Percentiles rank a stretch among this genome's conserved stretches.
These are phyloP conservation scores for Trichoderma hamatum DNA, from an alignment of 2,329 filamentous ascomycete genomes.

Conservation along the genomic window DNA sequence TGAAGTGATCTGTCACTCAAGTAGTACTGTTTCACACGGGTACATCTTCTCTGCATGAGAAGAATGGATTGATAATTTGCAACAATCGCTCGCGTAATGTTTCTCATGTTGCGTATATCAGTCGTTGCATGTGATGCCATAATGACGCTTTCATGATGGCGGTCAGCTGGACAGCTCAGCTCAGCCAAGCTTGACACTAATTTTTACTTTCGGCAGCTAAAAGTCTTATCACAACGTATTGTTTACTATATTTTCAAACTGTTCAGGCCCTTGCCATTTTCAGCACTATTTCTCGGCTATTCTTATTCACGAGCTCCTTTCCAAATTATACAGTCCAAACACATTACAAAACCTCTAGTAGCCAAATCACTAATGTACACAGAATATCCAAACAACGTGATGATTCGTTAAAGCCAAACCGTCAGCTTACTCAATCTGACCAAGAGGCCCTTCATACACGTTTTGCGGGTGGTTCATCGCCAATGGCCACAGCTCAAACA, in stretches of 20 bases:
- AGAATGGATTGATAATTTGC: not conserved
- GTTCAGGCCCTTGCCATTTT: not conserved
- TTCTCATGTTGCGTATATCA: not conserved
- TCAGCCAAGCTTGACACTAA: not conserved
- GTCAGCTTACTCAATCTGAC: not conserved
- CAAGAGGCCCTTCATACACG: conserved; percentile 30
- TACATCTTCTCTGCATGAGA: not conserved
- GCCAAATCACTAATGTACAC: not conserved
- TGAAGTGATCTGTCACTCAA: not conserved
- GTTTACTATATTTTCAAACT: not conserved
- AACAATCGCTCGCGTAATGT: not conserved
- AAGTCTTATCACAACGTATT: not conserved
- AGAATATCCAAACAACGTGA: not conserved
- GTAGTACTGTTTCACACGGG: not conserved
- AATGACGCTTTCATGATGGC: conserved; percentile 7
- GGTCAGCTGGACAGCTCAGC: conserved; percentile 11
- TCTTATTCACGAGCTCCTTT: not conserved
- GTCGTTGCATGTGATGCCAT: conserved; percentile 14
- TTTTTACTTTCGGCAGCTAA: not conserved
- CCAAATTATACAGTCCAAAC: not conserved
- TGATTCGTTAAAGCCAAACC: not conserved
- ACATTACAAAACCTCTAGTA: not conserved
- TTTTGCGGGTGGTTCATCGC: conserved; percentile 30
- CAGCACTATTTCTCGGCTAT: not conserved
- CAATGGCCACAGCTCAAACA: conserved; percentile 33